These are phyloP conservation scores for Medicago ruthenica DNA, from an alignment of 306 rosid genomes.

Conservation along the genomic window DNA sequence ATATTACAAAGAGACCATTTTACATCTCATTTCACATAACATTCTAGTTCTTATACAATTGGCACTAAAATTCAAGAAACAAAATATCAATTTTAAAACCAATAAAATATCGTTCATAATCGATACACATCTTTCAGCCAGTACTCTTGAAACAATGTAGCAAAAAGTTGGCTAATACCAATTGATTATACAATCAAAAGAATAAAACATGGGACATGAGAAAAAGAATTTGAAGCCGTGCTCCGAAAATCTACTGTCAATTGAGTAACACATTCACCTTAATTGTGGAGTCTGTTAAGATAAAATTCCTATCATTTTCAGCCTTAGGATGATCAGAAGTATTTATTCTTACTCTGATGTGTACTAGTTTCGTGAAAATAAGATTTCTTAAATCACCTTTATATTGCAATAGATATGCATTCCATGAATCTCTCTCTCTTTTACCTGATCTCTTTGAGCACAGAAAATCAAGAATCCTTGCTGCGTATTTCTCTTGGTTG, in stretches of 20 bases:
- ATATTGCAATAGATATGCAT: conserved; percentile 57
- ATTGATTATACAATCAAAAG: conserved; percentile 12
- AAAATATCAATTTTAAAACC: background rate
- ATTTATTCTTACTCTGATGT: conserved; percentile 69
- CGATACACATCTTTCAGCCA: background rate
- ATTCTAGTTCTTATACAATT: background rate
- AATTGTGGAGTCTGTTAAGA: conserved; percentile 67
- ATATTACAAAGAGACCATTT: background rate
- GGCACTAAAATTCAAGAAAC: background rate
- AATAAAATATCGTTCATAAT: background rate
- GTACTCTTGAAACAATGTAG: conserved; percentile 15
- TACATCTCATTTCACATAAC: background rate
- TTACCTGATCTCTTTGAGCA: conserved; percentile 53
- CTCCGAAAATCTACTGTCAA: conserved; percentile 36
- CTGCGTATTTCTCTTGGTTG: conserved; percentile 61
- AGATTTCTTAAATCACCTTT: conserved; percentile 74
- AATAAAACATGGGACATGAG: background rate
- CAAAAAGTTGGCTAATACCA: background rate
- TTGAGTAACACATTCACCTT: conserved; percentile 63
- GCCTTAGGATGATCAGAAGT: conserved; percentile 73
- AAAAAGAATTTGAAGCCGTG: background rate
- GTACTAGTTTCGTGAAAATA: conserved; percentile 70
- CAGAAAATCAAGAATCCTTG: conserved; percentile 65
- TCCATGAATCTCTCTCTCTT: conserved; percentile 60
- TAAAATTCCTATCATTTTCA: conserved; percentile 62